Evolutionary conservation across 1,139 yeast genomes (phyloP).

Genomic region (Kodamaea sp.): DNA sequence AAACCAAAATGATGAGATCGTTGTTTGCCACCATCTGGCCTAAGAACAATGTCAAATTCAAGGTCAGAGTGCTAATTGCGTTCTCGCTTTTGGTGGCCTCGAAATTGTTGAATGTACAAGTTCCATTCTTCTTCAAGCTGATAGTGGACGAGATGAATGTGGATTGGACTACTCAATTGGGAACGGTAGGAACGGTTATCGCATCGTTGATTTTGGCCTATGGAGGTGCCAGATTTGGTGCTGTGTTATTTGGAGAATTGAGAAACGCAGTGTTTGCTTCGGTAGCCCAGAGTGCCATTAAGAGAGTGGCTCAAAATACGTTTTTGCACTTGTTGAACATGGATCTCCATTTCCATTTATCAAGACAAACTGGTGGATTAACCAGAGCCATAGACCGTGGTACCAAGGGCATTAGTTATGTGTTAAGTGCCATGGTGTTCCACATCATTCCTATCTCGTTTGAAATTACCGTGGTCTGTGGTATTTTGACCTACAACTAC

Average conservation of each 20-base stretch:
- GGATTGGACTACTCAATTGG: conserved; percentile 72
- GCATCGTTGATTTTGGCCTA: conserved; percentile 82
- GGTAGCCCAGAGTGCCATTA: conserved; percentile 93
- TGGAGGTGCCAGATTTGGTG: conserved; percentile 93
- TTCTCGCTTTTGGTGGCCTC: conserved; percentile 72
- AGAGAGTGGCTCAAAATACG: conserved; percentile 85
- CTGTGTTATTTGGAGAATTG: conserved; percentile 90
- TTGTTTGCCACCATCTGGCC: conserved; percentile 90
- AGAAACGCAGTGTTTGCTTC: conserved; percentile 94
- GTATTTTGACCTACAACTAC: conserved; percentile 88
- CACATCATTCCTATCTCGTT: conserved; percentile 91
- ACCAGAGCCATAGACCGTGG: conserved; percentile 98
- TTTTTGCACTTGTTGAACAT: conserved; percentile 79
- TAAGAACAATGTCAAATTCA: conserved; percentile 66
- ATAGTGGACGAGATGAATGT: conserved; percentile 92
- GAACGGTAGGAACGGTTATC: conserved; percentile 60
- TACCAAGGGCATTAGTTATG: conserved; percentile 94
- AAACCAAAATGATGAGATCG: conserved; percentile 60
- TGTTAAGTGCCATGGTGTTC: conserved; percentile 92
- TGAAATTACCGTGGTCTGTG: conserved; percentile 91
- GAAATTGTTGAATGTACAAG: conserved; percentile 87
- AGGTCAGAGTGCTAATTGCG: conserved; percentile 75
- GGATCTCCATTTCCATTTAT: conserved; percentile 86
- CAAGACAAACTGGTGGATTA: conserved; percentile 93
- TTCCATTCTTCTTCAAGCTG: conserved; percentile 88